These are phyloP conservation scores for Zygoascus ofunaensis DNA, from an alignment of 805 yeast genomes.

Conservation along the genomic window DNA sequence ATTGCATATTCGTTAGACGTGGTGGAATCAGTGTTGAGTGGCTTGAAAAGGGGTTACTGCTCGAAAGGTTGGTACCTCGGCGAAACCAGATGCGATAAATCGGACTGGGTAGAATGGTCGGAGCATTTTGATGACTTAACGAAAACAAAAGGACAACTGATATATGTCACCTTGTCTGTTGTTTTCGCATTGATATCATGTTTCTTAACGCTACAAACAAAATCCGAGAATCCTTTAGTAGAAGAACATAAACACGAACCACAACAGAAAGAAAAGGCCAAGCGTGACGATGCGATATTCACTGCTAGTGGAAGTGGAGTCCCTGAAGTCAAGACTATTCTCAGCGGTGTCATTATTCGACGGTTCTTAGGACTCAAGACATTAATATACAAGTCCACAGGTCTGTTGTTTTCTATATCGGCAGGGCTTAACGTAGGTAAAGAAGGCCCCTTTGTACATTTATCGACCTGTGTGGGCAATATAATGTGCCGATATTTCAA, in stretches of 20 bases:
- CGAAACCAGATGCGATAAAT: neutral
- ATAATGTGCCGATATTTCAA: conserved; percentile 40
- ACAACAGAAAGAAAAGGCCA: neutral
- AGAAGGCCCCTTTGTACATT: conserved; percentile 56
- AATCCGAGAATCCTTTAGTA: conserved; percentile 28
- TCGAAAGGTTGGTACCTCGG: conserved; percentile 32
- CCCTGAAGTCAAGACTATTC: conserved; percentile 51
- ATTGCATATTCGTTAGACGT: conserved; percentile 43
- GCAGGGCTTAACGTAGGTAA: conserved; percentile 51
- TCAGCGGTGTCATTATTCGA: conserved; percentile 50
- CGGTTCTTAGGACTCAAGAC: conserved; percentile 45
- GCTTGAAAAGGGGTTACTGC: conserved; percentile 46
- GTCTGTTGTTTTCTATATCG: conserved; percentile 44
- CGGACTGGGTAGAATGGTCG: conserved; percentile 5
- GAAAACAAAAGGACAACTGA: neutral
- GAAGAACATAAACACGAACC: conserved; percentile 1
- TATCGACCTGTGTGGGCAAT: conserved; percentile 51
- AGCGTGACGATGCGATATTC: conserved; percentile 24
- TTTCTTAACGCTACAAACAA: conserved; percentile 38
- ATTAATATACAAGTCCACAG: conserved; percentile 38
- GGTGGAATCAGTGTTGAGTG: conserved; percentile 40
- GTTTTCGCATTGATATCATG: conserved; percentile 39
- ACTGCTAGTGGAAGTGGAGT: conserved; percentile 54
- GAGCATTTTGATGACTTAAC: conserved; percentile 30
- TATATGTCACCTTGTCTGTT: conserved; percentile 33